Evolutionary conservation across 2,329 filamentous ascomycete genomes (phyloP).

Genomic region (Neopestalotiopsis sp.): DNA sequence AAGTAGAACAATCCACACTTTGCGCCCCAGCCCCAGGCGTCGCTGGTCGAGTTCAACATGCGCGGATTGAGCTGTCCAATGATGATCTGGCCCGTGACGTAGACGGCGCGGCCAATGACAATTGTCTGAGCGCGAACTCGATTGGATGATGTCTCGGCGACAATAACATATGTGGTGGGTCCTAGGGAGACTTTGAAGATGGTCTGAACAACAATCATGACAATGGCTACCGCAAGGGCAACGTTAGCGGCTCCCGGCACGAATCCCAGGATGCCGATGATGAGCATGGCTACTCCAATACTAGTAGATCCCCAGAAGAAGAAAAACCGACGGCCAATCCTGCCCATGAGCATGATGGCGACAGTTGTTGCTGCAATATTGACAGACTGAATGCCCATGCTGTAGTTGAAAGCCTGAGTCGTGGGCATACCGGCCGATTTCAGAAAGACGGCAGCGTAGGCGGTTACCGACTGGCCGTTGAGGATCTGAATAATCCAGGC

Average conservation of each 20-base stretch:
- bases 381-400: slow-evolving; percentile 69
- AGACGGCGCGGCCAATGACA: slow-evolving; percentile 47
- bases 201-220: slow-evolving; percentile 68
- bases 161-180: slow-evolving; percentile 50
- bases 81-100: slow-evolving; percentile 48
- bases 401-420: slow-evolving; percentile 60
- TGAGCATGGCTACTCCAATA: slow-evolving; percentile 77
- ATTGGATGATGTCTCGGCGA: slow-evolving; percentile 44
- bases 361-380: slow-evolving; percentile 84
- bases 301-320: slow-evolving; percentile 78
- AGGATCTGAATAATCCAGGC: slow-evolving; percentile 69
- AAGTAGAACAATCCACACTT: slow-evolving; percentile 44
- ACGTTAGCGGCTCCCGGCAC: slow-evolving; percentile 68
- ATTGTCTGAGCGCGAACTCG: slow-evolving; percentile 50
- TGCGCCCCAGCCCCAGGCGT: slow-evolving; percentile 43
- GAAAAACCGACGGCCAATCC: slow-evolving; percentile 74
- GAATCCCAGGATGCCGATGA: slow-evolving; percentile 84
- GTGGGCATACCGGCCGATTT: slow-evolving; percentile 63
- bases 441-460: slow-evolving; percentile 68
- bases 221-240: slow-evolving; percentile 79
- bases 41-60: slow-evolving; percentile 36
- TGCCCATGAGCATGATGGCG: slow-evolving; percentile 82
- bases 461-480: slow-evolving; percentile 68
- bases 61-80: slow-evolving; percentile 44
- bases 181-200: slow-evolving; percentile 46